Evolutionary conservation across 306 rosid genomes (phyloP).

Genomic region (Begonia peltatifolia): DNA sequence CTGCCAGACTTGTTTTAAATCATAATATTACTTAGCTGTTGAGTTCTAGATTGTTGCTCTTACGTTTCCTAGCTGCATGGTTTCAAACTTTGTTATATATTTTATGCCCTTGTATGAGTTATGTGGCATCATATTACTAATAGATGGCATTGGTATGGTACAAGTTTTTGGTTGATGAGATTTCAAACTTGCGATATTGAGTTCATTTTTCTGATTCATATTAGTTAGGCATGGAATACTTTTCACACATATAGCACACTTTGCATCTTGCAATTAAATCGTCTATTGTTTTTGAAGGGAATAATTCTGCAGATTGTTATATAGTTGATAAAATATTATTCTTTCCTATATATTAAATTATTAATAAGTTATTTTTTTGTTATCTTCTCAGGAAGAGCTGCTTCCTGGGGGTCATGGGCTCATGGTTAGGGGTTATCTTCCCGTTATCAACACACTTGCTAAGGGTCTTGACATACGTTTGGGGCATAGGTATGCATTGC

Average conservation of each 20-base stretch:
- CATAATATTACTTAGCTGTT: too few relatives aligned
- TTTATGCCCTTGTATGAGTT: too few relatives aligned
- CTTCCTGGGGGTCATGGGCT: constrained; percentile 99
- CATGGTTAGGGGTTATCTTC: constrained; percentile 91
- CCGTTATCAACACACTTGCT: constrained; percentile 90
- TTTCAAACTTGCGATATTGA: not conserved
- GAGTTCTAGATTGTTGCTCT: too few relatives aligned
- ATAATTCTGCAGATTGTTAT: too few relatives aligned
- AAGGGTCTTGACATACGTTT: constrained; percentile 88
- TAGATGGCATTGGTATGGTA: too few relatives aligned
- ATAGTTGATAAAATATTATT: not conserved
- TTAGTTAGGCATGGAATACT: not conserved
- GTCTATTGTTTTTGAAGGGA: too few relatives aligned
- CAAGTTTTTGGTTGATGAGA: too few relatives aligned
- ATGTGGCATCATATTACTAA: too few relatives aligned
- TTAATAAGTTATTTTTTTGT: constrained; percentile 1
- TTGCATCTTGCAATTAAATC: too few relatives aligned
- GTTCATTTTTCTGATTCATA: not conserved
- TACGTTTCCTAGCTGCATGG: too few relatives aligned
- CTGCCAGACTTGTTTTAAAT: not conserved
- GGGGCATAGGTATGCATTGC: constrained; percentile 48
- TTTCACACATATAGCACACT: not conserved
- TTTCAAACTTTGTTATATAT: too few relatives aligned
- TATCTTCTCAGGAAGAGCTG: constrained; percentile 54
- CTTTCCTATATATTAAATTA: not conserved